Conservation (phyloP, 331 rosid species). For the Stylosanthes scabra region DNA sequence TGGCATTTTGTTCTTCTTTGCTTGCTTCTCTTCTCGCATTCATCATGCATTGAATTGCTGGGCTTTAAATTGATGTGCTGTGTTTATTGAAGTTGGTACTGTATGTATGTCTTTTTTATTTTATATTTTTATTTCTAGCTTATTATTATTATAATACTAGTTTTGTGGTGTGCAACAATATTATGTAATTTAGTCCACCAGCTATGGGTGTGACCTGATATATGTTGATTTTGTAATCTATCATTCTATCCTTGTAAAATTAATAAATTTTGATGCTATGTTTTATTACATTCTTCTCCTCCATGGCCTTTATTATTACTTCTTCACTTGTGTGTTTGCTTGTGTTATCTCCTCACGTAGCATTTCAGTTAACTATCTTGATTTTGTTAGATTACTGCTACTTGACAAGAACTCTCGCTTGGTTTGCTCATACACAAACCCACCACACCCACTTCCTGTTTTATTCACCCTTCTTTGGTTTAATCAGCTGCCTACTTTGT, state of each 20-base stretch:
- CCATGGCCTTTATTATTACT: too few species aligned
- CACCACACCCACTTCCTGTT: too few species aligned
- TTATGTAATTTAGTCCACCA: conserved; percentile 14
- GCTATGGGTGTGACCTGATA: conserved; percentile 21
- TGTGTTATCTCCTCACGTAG: too few species aligned
- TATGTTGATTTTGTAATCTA: conserved; percentile 24
- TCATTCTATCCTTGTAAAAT: conserved; percentile 35
- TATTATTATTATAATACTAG: conserved; percentile 8
- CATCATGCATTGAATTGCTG: conserved; percentile 40
- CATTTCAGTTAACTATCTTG: too few species aligned
- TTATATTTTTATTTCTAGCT: too few species aligned
- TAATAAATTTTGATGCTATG: conserved; percentile 11
- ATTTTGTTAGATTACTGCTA: too few species aligned
- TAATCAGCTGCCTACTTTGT: too few species aligned
- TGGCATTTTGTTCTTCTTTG: conserved; percentile 48
- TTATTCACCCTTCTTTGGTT: too few species aligned
- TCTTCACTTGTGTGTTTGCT: too few species aligned
- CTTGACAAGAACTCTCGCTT: too few species aligned
- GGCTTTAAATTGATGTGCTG: not conserved
- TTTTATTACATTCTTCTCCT: conserved; percentile 3
- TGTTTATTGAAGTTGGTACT: conserved; percentile 28
- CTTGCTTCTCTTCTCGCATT: conserved; percentile 56
- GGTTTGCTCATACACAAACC: too few species aligned
- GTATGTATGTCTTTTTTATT: not conserved
- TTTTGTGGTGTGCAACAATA: conserved; percentile 26